Evolutionary conservation across 2,329 filamentous ascomycete genomes (phyloP), one percentile per base, ranked within the genome.

Genomic region (Paracamarosporium sp.): DNA sequence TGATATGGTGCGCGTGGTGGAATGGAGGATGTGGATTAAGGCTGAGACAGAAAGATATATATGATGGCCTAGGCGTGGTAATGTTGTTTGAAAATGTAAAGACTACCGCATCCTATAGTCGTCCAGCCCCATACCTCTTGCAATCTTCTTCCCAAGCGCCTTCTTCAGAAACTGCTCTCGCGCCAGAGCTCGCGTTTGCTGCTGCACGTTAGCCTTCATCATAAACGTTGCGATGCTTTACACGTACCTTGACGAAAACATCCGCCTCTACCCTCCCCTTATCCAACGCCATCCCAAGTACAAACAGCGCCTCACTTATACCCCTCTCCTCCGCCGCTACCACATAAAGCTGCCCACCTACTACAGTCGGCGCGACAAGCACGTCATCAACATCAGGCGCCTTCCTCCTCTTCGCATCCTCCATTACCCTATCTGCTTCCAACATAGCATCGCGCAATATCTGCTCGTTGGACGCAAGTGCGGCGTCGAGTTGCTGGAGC

Each of bases 291-390:
- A 89, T 81, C 1, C 90, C 90, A 13, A 96, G 81, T 61, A 93
- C 88, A 71, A 95, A 96, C 61, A 98, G 87, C 2, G 92, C 90
- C 73, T 97, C 94, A 30, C 90, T 90, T 46, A 96, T 85, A 2
- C 91, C 93, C 64, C 90, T 85, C 78, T 97, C 94, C 73, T 99
- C 95, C 1, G 93, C 92, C 27, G 93, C 91, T 1, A 96, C 82
- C 46, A 89, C 88, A 77, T 98, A 99, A 22, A 99, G 80, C 80
- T 99, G 95, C 64, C 94, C 93, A 0, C 91, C 92, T 4, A 97
- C 95, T 1, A 97, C 90, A 0, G 92, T 97, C 0, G 94, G 93
- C 3, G 93, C 92, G n/a, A 97, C 92, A 2, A 99, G 82, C 31
- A 98, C 84, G 59, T 96, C 93, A 74, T 99, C 95, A 47, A 98